These are phyloP conservation scores for Penicillium roqueforti DNA, from an alignment of 495 filamentous ascomycete species.

Conservation along the genomic window DNA sequence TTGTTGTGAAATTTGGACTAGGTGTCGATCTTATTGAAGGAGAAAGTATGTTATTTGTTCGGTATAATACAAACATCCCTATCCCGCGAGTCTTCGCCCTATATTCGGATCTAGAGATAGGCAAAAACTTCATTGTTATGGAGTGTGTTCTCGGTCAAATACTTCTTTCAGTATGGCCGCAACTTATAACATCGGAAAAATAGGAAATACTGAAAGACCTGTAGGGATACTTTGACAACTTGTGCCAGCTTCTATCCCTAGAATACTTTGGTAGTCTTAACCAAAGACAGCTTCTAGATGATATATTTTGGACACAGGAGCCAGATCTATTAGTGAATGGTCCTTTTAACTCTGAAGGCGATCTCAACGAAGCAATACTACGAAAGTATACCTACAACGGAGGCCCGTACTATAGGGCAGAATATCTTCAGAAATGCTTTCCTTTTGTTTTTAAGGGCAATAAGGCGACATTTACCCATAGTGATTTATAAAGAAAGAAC, in stretches of 20 bases:
- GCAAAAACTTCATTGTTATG: slow-evolving; percentile 37
- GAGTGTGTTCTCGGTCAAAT: slow-evolving; percentile 32
- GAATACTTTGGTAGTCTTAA: slow-evolving; percentile 32
- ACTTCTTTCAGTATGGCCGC: slow-evolving; percentile 30
- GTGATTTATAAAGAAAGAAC: slow-evolving; percentile 23
- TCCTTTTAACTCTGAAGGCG: slow-evolving; percentile 29
- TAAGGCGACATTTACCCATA: slow-evolving; percentile 18
- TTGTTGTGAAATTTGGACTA: slow-evolving; percentile 37
- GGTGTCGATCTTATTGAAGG: slow-evolving; percentile 30
- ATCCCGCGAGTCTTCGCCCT: slow-evolving; percentile 37
- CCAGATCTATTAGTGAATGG: slow-evolving; percentile 26
- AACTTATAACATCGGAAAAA: slow-evolving; percentile 27
- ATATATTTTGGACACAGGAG: slow-evolving; percentile 25
- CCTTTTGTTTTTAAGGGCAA: slow-evolving; percentile 18
- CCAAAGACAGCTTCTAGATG: slow-evolving; percentile 28
- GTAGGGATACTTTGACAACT: slow-evolving; percentile 26
- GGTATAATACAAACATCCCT: slow-evolving; percentile 25
- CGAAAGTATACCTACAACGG: slow-evolving; percentile 24
- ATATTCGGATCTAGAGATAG: slow-evolving; percentile 21
- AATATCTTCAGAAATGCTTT: slow-evolving; percentile 31
- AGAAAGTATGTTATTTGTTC: slow-evolving; percentile 39
- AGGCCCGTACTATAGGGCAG: slow-evolving; percentile 21
- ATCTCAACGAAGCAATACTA: slow-evolving; percentile 29
- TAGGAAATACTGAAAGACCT: slow-evolving; percentile 25
- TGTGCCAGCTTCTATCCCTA: slow-evolving; percentile 28